Evolutionary conservation across 2,329 filamentous ascomycete genomes (phyloP), one percentile per base, ranked within the genome.

Genomic region (Lasiodiplodia sp.): DNA sequence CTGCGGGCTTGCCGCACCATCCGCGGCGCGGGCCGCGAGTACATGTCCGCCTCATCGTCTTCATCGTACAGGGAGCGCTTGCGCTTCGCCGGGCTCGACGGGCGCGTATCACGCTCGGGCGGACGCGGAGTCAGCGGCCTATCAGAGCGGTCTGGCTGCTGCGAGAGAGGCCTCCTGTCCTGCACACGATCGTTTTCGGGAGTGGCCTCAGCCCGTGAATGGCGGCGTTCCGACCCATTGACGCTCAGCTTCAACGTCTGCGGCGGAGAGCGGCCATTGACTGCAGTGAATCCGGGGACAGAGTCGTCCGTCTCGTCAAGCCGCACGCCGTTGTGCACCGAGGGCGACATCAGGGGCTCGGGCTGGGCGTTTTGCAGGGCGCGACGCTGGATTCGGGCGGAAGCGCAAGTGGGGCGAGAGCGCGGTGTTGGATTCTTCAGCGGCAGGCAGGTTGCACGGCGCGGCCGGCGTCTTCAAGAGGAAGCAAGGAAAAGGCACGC

Each of bases 11-110:
- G 7, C 56, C 11, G 56, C 28, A 21, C 5, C n/a, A 14, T 18
- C n/a, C 53, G 53, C 77, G 75, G 64, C 72, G 70, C 34, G 25
- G 72, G 79, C 69, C 79, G 77, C 68, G 79, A 80, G n/a, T 75
- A 75, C 72, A 76, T 71, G 52, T 37, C 23, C 3, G 12, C 8
- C 18, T 7, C 77, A 69, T 70, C 76, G 72, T 75, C 77, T 70
- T 75, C 72, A 72, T 83, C 78, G 6, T 91, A 92, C 56, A 84
- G 81, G 7, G 92, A 93, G 70, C 92, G 87, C 79, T 93, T 95
- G 69, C 85, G 79, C 72, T 86, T 86, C 74, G 89, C 87, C 79
- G 76, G 73, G 66, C 74, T 77, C 16, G 71, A 21, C 23, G n/a
- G 76, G 73, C 40, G 77, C 74, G 25, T 21, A 14, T 53, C 57